Percentiles rank a stretch among this genome's conserved stretches.
Evolutionary conservation across 139 green algal genomes (phyloP).

Genomic region (Picochlorum sp.): DNA sequence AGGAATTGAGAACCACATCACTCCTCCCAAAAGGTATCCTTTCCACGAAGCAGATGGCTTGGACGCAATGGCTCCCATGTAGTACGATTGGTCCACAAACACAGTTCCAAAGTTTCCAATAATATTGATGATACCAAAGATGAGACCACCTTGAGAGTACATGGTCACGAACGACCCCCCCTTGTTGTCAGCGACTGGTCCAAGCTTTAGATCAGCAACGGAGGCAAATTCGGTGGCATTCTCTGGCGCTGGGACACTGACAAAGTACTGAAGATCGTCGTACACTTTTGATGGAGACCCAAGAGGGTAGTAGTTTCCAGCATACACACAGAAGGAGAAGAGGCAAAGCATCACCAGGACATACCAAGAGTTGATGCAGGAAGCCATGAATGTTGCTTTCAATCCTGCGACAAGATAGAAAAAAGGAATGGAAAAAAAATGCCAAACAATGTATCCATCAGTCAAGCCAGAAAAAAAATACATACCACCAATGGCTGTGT

Average conservation of each 20-base stretch:
- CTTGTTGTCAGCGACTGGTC: conserved; percentile 67
- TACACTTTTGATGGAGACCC: conserved; percentile 58
- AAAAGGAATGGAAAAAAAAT: too few relatives aligned
- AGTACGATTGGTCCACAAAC: conserved; percentile 83
- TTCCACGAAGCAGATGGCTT: conserved; percentile 68
- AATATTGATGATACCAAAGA: conserved; percentile 97
- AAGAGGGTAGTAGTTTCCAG: conserved; percentile 25
- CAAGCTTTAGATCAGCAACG: neutral
- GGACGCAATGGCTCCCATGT: conserved; percentile 83
- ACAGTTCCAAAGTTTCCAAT: conserved; percentile 92
- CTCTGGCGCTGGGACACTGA: neutral
- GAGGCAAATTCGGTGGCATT: neutral
- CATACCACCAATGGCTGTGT: conserved; percentile 76
- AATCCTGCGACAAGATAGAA: neutral
- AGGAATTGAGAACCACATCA: conserved; percentile 90
- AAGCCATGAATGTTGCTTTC: conserved; percentile 73
- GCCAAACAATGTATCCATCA: conserved; percentile 71
- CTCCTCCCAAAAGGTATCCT: conserved; percentile 68
- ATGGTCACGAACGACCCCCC: conserved; percentile 84
- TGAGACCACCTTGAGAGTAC: conserved; percentile 68
- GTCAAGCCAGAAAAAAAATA: too few relatives aligned
- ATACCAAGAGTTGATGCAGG: conserved; percentile 77
- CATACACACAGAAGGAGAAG: conserved; percentile 78
- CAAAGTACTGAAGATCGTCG: conserved; percentile 38
- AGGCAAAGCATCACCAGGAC: conserved; percentile 78